phyloP scores from a whole-genome alignment of 202 grass and related monocot genomes.

The Eragrostis tef region DNA sequence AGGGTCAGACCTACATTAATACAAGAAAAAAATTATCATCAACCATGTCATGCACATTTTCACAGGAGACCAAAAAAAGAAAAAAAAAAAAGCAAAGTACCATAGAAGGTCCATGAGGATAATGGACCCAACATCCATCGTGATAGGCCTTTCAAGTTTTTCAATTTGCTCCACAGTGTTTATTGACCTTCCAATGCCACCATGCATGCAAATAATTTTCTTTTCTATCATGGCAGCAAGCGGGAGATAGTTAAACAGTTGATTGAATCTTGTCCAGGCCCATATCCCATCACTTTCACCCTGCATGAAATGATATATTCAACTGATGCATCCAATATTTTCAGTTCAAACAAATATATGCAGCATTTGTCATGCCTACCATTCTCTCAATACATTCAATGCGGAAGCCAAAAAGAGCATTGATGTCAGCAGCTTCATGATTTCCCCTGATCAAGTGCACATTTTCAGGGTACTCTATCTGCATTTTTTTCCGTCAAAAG shows the following conservation, averaged over 20 bases:
- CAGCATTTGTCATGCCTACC: slow-evolving; percentile 53
- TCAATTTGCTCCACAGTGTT: slow-evolving; percentile 93
- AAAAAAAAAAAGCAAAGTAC: slow-evolving; percentile 40
- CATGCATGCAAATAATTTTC: slow-evolving; percentile 99
- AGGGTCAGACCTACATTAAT: slow-evolving; percentile 88
- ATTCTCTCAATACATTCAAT: slow-evolving; percentile 99
- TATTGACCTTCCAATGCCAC: slow-evolving; percentile 97
- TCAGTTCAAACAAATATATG: slow-evolving; percentile 25
- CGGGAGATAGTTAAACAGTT: slow-evolving; percentile 94
- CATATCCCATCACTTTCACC: slow-evolving; percentile 98
- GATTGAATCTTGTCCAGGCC: slow-evolving; percentile 98
- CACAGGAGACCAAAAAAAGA: too few relatives aligned
- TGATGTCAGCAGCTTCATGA: slow-evolving; percentile 99
- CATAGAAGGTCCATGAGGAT: slow-evolving; percentile 97
- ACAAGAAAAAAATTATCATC: slow-evolving; percentile 31
- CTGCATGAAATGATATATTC: slow-evolving; percentile 53
- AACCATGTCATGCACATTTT: slow-evolving; percentile 10
- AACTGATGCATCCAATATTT: slow-evolving; percentile 26
- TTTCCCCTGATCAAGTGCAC: slow-evolving; percentile 95
- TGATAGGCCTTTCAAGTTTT: slow-evolving; percentile 98
- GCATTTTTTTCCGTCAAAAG: slow-evolving; percentile 50
- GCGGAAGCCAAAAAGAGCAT: slow-evolving; percentile 96
- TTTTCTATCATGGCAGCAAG: slow-evolving; percentile 98
- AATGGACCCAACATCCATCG: slow-evolving; percentile 98
- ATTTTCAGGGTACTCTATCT: slow-evolving; percentile 97